phyloP scores from a whole-genome alignment of 2,329 filamentous ascomycete species.

The Penicillium olsonii region DNA sequence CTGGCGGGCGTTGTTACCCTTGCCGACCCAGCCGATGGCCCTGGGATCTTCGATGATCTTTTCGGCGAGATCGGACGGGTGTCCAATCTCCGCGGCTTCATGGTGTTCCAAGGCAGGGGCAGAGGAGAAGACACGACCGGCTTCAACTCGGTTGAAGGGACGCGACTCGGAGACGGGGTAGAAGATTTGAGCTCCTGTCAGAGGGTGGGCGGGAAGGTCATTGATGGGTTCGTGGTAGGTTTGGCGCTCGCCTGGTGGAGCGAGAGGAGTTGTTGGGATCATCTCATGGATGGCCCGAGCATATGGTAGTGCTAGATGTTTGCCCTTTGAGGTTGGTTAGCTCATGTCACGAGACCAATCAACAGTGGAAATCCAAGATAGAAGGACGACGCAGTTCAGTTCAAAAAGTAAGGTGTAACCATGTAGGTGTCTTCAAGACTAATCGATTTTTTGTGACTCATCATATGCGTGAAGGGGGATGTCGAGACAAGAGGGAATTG shows the following conservation, averaged over 20 bases:
- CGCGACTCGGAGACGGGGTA: conserved; percentile 65
- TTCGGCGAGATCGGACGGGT: conserved; percentile 35
- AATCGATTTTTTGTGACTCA: conserved; percentile 86
- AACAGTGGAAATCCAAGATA: conserved; percentile 8
- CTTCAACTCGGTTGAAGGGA: conserved; percentile 65
- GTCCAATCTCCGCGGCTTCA: conserved; percentile 21
- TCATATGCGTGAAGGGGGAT: conserved; percentile 49
- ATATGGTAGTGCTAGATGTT: conserved; percentile 75
- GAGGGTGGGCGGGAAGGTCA: conserved; percentile 61
- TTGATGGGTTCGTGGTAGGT: conserved; percentile 62
- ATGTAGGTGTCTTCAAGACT: conserved; percentile 96
- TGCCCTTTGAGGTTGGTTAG: conserved; percentile 53
- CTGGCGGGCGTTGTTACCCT: conserved; percentile 45
- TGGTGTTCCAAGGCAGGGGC: conserved; percentile 40
- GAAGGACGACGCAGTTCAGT: conserved; percentile 23
- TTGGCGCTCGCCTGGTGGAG: conserved; percentile 38
- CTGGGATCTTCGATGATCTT: conserved; percentile 35
- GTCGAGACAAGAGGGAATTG: conserved; percentile 4
- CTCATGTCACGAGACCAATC: conserved; percentile 22
- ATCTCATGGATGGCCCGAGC: conserved; percentile 73
- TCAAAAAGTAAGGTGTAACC: conserved; percentile 58
- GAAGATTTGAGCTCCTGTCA: conserved; percentile 59
- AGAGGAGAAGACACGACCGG: conserved; percentile 60
- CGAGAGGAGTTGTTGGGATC: conserved; percentile 68
- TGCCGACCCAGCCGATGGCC: conserved; percentile 46